A percentile compares a stretch with the other conserved stretches of the same genome.
Evolutionary conservation across 1,139 yeast genomes (phyloP).

Genomic region (Pichia sp.): DNA sequence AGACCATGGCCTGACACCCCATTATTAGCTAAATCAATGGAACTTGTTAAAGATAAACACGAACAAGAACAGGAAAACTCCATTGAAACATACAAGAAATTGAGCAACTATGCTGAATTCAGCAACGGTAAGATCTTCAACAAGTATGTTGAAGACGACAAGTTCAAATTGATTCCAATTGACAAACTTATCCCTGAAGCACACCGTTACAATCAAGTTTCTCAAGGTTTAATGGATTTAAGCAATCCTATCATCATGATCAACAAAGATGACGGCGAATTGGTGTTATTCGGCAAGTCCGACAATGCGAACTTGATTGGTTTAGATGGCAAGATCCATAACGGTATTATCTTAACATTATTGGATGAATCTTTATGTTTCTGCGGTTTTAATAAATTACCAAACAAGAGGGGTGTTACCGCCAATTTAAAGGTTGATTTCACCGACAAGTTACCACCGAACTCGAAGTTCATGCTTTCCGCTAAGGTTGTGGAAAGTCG

Average conservation of each 20-base stretch:
- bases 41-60: constrained; percentile 7
- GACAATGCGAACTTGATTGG: constrained; percentile 43
- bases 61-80: neutral
- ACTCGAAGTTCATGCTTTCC: constrained; percentile 60
- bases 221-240: constrained; percentile 65
- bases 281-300: constrained; percentile 51
- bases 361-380: constrained; percentile 85
- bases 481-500: constrained; percentile 66
- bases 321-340: constrained; percentile 76
- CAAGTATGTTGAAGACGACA: constrained; percentile 33
- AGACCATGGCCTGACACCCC: constrained; percentile 43
- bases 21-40: constrained; percentile 30
- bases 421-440: constrained; percentile 73
- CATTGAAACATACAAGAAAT: constrained; percentile 28
- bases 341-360: constrained; percentile 81
- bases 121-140: constrained; percentile 32
- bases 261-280: constrained; percentile 44
- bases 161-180: constrained; percentile 32
- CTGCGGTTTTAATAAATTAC: constrained; percentile 85
- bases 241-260: constrained; percentile 51
- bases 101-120: constrained; percentile 1
- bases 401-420: constrained; percentile 87
- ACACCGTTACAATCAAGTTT: constrained; percentile 62
- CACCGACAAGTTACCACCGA: constrained; percentile 62
- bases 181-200: constrained; percentile 56